These are phyloP conservation scores for Cornus suecica DNA, from an alignment of 148 eudicot species.

Conservation along the genomic window DNA sequence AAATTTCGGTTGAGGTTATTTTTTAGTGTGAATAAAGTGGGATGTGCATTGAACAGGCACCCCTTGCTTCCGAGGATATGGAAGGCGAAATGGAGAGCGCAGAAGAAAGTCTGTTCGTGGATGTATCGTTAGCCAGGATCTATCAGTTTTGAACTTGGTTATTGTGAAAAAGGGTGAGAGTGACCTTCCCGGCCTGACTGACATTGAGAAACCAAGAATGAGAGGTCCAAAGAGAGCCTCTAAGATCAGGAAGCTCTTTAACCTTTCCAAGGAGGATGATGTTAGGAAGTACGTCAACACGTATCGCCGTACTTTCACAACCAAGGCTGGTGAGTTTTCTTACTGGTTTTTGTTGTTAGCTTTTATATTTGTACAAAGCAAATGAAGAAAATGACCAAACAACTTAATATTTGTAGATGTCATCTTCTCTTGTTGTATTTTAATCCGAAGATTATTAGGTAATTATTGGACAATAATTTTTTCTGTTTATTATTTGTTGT, in stretches of 20 bases:
- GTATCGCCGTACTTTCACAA: slow-evolving; percentile 72
- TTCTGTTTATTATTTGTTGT: not conserved
- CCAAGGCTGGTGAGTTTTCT: slow-evolving; percentile 48
- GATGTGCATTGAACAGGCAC: slow-evolving; percentile 44
- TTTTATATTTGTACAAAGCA: not conserved
- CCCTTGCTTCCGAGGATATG: slow-evolving; percentile 79
- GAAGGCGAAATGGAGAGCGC: slow-evolving; percentile 82
- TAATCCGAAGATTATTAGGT: not conserved
- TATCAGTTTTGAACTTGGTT: slow-evolving; percentile 80
- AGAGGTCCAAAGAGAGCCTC: slow-evolving; percentile 96
- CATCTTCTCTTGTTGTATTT: too few species aligned
- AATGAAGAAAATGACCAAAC: not conserved
- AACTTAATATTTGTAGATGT: not conserved
- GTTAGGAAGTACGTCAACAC: slow-evolving; percentile 92
- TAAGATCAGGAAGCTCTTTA: slow-evolving; percentile 84
- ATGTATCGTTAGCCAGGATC: slow-evolving; percentile 81
- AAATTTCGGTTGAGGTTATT: not conserved
- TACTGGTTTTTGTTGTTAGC: not conserved
- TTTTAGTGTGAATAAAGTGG: not conserved
- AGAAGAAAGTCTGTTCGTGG: slow-evolving; percentile 88
- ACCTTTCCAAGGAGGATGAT: slow-evolving; percentile 84
- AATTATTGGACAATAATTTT: not conserved
- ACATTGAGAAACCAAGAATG: slow-evolving; percentile 88
- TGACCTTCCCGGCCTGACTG: slow-evolving; percentile 83
- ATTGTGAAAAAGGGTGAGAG: slow-evolving; percentile 90